Conservation (phyloP, 2,329 filamentous ascomycete genomes). For the Polychaeton citri region DNA sequence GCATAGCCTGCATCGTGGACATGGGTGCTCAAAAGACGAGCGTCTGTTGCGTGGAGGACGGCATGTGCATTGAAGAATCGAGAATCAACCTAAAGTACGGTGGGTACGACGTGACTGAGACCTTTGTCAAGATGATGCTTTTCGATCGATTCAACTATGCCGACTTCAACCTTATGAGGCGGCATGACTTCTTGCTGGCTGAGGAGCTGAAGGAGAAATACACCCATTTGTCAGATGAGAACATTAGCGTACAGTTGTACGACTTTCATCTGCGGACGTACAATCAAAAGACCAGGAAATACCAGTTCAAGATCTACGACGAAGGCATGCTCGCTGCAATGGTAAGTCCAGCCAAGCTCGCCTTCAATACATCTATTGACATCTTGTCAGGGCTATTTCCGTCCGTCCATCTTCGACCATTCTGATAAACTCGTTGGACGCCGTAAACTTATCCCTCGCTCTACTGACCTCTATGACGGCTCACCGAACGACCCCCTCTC, state of each 20-base stretch:
- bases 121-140: slow-evolving; percentile 96
- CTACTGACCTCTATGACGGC: slow-evolving; percentile 86
- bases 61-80: slow-evolving; percentile 87
- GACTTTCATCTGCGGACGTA: slow-evolving; percentile 84
- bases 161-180: slow-evolving; percentile 78
- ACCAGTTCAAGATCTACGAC: slow-evolving; percentile 93
- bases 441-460: slow-evolving; percentile 70
- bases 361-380: neutral
- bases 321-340: slow-evolving; percentile 89
- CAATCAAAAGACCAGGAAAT: slow-evolving; percentile 81
- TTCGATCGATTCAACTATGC: slow-evolving; percentile 91
- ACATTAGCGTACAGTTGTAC: slow-evolving; percentile 76
- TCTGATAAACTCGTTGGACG: slow-evolving; percentile 65
- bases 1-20: slow-evolving; percentile 87
- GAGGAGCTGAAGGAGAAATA: slow-evolving; percentile 92
- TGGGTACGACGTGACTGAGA: slow-evolving; percentile 82
- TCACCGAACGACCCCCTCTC: slow-evolving; percentile 86
- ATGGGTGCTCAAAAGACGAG: slow-evolving; percentile 96
- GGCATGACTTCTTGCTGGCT: slow-evolving; percentile 85
- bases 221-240: slow-evolving; percentile 80
- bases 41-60: slow-evolving; percentile 92
- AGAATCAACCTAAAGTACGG: slow-evolving; percentile 91
- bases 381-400: slow-evolving; percentile 57
- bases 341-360: slow-evolving; percentile 26
- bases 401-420: slow-evolving; percentile 76